Evolutionary conservation across 768 basidiomycete genomes (phyloP).

Genomic region (Lentinula guzmanii): DNA sequence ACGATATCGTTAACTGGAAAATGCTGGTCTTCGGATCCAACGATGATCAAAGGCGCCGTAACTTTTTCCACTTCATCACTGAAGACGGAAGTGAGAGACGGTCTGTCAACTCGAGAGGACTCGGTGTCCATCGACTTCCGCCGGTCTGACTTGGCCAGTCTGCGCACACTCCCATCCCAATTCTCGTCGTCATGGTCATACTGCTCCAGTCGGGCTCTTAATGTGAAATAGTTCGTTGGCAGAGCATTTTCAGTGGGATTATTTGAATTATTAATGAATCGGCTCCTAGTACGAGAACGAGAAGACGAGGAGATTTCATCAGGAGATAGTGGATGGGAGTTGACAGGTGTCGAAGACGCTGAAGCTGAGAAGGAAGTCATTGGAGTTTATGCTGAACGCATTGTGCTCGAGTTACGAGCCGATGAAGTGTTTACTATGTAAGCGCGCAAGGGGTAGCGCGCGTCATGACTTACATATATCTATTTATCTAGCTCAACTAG

Average conservation of each 20-base stretch:
- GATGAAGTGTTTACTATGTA: neutral
- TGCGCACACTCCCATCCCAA: constrained; percentile 55
- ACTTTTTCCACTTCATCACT: constrained; percentile 24
- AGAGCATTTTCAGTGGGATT: constrained; percentile 13
- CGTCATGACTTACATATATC: no score
- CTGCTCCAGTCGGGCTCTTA: constrained; percentile 56
- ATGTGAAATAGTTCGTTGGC: constrained; percentile 51
- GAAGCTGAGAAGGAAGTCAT: neutral
- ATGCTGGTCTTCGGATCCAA: constrained; percentile 25
- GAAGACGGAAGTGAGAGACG: constrained; percentile 18
- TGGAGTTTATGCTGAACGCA: neutral
- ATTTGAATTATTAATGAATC: neutral
- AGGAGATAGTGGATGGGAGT: constrained; percentile 67
- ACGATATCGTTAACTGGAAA: constrained; percentile 1
- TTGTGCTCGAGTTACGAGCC: neutral
- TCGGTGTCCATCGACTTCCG: constrained; percentile 16
- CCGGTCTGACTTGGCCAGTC: constrained; percentile 39
- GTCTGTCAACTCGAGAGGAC: constrained; percentile 17
- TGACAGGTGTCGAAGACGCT: constrained; percentile 43
- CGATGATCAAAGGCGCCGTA: constrained; percentile 37
- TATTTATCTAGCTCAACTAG: no score
- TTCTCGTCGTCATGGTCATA: constrained; percentile 25
- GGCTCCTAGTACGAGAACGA: constrained; percentile 5
- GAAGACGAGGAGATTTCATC: constrained; percentile 35
- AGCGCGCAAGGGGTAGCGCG: neutral